Base-by-base conservation (phyloP, 1,284 basidiomycete species). In the Cryptococcus depauperatus region DNA sequence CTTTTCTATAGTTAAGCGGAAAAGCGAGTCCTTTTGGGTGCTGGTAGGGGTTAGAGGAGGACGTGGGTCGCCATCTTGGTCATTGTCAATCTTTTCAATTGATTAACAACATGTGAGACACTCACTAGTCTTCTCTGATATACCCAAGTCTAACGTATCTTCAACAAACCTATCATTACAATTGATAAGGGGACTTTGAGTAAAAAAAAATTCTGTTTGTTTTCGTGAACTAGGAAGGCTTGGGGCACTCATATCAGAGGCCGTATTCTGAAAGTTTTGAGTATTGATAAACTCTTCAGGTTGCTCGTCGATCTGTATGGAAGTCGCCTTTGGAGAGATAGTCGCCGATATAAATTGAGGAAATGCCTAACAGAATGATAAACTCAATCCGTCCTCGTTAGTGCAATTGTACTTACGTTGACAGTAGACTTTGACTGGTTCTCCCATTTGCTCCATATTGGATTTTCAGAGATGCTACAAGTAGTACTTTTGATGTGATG, bases 361-460 rank as follows among this genome's bases (percentile, higher is more conserved):
- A n/a, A n/a, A n/a, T n/a, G n/a, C n/a, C n/a, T n/a, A n/a, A n/a
- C n/a, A n/a, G n/a, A n/a, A n/a, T n/a, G n/a, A n/a, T n/a, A n/a
- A n/a, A n/a, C n/a, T n/a, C n/a, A n/a, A n/a, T n/a, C n/a, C n/a
- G n/a, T n/a, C n/a, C 35, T 23, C 16, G 14, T 37, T 30, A 30
- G 11, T 30, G 2, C 29, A 16, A 3, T 6, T 16, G 11, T 29
- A 27, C 23, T 37, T 25, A 41, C 42, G 13, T 42, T n/a, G n/a
- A 41, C 6, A 5, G 6, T 27, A 13, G 19, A 33, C 28, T 28
- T 37, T 10, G 27, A 23, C 8, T 34, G 23, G 23, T 32, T 9
- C 27, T 50, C 43, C 48, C 48, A 50, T 28, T 42, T 45, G 16
- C 29, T 25, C 43, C 39, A 50, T 30, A 46, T 42, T 8, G 43